These are phyloP conservation scores for Spizellomyces punctatus DNA, from an alignment of 192 early-diverging fungal species.

Conservation along the genomic window DNA sequence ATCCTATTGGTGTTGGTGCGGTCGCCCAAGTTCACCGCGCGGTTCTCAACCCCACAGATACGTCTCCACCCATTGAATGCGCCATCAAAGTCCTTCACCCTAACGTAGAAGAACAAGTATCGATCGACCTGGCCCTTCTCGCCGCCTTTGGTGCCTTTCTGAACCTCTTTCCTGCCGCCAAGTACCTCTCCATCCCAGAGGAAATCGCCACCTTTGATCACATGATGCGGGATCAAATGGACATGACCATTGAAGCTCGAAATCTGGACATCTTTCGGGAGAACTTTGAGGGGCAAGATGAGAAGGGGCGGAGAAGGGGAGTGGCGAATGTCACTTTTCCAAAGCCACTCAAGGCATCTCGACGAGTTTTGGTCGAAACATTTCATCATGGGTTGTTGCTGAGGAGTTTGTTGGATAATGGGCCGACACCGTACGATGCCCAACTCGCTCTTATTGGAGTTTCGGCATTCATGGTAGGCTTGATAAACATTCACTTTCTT, in stretches of 20 bases:
- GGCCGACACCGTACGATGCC: constrained; percentile 67
- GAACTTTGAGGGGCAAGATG: constrained; percentile 30
- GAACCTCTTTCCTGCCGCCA: constrained; percentile 68
- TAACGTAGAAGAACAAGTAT: constrained; percentile 61
- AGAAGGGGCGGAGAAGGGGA: constrained; percentile 13
- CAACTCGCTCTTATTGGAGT: constrained; percentile 81
- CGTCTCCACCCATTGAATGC: neutral
- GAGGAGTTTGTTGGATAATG: constrained; percentile 66
- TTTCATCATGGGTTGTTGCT: constrained; percentile 78
- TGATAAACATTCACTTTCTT: constrained; percentile 10
- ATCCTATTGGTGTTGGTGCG: constrained; percentile 87
- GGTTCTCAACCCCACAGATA: neutral
- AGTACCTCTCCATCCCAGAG: constrained; percentile 86
- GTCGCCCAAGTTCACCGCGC: constrained; percentile 83
- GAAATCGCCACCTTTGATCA: constrained; percentile 83
- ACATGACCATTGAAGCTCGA: constrained; percentile 75
- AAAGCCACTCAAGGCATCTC: constrained; percentile 51
- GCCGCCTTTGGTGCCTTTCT: constrained; percentile 63
- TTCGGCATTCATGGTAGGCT: constrained; percentile 64
- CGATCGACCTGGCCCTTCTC: constrained; percentile 82
- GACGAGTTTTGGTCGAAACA: constrained; percentile 80
- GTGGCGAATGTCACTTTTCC: constrained; percentile 64
- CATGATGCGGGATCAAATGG: constrained; percentile 91
- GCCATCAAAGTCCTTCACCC: constrained; percentile 95
- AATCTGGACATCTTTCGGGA: constrained; percentile 61